Evolutionary conservation across 495 filamentous ascomycete genomes (phyloP), one percentile per base, ranked within the genome.

Genomic region (Aspergillus sparsus): DNA sequence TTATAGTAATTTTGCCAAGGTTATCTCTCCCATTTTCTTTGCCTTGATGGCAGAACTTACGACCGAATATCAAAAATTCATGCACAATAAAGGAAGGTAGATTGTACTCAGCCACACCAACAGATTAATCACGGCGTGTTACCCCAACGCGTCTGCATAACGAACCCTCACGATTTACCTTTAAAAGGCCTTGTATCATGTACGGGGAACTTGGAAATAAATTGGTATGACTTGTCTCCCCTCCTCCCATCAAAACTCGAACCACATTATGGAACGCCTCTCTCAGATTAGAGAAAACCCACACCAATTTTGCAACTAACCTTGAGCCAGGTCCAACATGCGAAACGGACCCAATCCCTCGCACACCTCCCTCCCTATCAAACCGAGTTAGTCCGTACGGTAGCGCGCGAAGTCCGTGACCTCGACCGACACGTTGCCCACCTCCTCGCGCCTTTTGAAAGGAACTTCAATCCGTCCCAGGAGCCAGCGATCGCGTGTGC

Each of bases 151-250:
- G 31, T 51, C 34, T 32, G 7, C 44, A 8, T 15, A 15, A 47
- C 44, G 21, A 27, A 3, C 21, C 3, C 21, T 27, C 21, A 27
- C 21, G 21, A 27, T 27, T 3, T 27, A 27, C 1, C 21, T 27
- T 27, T 18, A 13, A 12, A 33, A 32, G 0, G 12, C 45, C 18
- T 46, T n/a, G 15, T 56, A 61, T 36, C 52, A 96, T 97, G 92
- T 94, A 97, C 79, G 93, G 93, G 61, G 93, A 97, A 69, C 76
- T 91, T 39, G 91, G 89, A 36, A 92, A 91, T 69, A 97, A 96
- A 74, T 71, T 93, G 68, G 88, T 91, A 72, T 16, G 78, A 73
- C 57, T 36, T 16, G 2, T 15, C 7, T 50, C 34, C 39, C 44
- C 16, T 11, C 36, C 27, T 27, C 13, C 44, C 44, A 61, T n/a